Conservation (phyloP, 306 rosid species). For the Calophaca sinica region DNA sequence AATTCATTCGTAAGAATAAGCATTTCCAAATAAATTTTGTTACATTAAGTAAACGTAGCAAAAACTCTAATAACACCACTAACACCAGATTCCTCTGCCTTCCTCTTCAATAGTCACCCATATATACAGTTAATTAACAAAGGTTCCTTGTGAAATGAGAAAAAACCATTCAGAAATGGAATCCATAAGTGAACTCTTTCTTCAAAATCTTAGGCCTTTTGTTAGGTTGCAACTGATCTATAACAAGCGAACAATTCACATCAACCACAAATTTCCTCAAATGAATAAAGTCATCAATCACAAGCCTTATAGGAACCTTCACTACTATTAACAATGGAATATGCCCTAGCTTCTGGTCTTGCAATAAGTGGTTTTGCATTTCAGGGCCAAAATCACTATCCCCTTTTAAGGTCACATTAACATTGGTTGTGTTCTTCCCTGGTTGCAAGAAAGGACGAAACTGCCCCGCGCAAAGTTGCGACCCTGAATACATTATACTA, state of each 20-base stretch:
- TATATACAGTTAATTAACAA: not conserved
- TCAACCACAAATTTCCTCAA: slow-evolving; percentile 35
- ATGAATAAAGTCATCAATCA: slow-evolving; percentile 19
- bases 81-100: slow-evolving; percentile 16
- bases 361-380: slow-evolving; percentile 13
- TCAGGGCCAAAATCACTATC: slow-evolving; percentile 35
- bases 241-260: slow-evolving; percentile 52
- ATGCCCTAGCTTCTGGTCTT: slow-evolving; percentile 22
- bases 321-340: slow-evolving; percentile 53
- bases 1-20: no score
- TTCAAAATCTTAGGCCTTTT: slow-evolving; percentile 47
- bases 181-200: slow-evolving; percentile 19
- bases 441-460: slow-evolving; percentile 54
- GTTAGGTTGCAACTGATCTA: slow-evolving; percentile 46
- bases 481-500: slow-evolving; percentile 41
- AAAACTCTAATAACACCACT: not conserved
- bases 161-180: not conserved
- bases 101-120: not conserved
- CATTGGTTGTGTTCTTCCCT: slow-evolving; percentile 37
- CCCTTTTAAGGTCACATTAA: slow-evolving; percentile 52
- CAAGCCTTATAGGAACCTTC: slow-evolving; percentile 51
- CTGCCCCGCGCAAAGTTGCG: slow-evolving; percentile 44
- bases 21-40: slow-evolving; percentile 6
- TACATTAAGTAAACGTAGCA: not conserved
- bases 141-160: not conserved